These are phyloP conservation scores for Pyrenochaeta sp. DNA, from an alignment of 2,329 filamentous ascomycete genomes.

Conservation along the genomic window DNA sequence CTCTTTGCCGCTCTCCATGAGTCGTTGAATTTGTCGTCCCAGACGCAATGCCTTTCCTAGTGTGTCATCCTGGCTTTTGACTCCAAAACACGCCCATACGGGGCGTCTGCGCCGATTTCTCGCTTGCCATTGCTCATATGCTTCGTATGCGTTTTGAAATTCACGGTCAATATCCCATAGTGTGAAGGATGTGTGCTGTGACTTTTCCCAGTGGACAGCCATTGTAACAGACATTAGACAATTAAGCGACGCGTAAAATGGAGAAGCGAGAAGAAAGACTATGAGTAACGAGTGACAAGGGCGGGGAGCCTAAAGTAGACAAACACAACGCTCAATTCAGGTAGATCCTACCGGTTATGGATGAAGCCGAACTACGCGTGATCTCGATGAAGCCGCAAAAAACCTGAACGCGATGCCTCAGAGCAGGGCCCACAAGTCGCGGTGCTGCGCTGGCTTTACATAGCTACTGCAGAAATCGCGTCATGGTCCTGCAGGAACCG, in stretches of 20 bases:
- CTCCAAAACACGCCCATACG: conserved; percentile 36
- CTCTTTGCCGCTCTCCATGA: conserved; percentile 39
- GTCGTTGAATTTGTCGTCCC: conserved; percentile 35
- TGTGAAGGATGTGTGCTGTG: conserved; percentile 40
- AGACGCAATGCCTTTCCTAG: conserved; percentile 38
- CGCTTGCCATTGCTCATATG: conserved; percentile 43
- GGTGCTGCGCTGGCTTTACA: conserved; percentile 28
- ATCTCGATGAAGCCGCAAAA: conserved; percentile 18
- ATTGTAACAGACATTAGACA: conserved; percentile 22
- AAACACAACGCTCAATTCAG: conserved; percentile 15
- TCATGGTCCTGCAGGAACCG: conserved; percentile 27
- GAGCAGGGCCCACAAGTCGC: conserved; percentile 14
- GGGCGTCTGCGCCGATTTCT: conserved; percentile 29
- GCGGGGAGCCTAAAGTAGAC: conserved; percentile 5
- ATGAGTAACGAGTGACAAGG: conserved; percentile 7
- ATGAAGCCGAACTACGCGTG: conserved; percentile 8
- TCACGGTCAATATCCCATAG: conserved; percentile 49
- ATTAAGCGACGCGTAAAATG: conserved; percentile 3
- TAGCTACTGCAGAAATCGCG: conserved; percentile 11
- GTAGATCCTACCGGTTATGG: conserved; percentile 10
- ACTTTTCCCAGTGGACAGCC: conserved; percentile 35
- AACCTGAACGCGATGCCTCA: conserved; percentile 10
- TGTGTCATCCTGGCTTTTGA: conserved; percentile 35
- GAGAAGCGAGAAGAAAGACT: conserved; percentile 4
- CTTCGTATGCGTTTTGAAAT: conserved; percentile 44